Evolutionary conservation across 768 basidiomycete genomes (phyloP).

Genomic region (Jaapia argillacea): DNA sequence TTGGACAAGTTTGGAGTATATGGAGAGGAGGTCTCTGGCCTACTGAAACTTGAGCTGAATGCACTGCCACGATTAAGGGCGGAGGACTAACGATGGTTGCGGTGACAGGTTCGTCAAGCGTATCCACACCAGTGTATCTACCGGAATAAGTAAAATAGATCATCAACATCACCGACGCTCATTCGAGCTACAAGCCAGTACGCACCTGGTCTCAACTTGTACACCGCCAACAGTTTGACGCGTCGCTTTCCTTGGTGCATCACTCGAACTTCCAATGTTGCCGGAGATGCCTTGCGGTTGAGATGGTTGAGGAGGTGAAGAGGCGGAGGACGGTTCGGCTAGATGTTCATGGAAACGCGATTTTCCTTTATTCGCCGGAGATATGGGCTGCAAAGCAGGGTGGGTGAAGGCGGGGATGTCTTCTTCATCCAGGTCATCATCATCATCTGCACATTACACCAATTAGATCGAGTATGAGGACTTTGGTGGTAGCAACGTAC

Average conservation of each 20-base stretch:
- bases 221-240: slow-evolving; percentile 77
- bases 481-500: slow-evolving; percentile 21
- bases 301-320: too few species aligned
- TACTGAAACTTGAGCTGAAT: slow-evolving; percentile 19
- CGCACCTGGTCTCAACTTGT: slow-evolving; percentile 79
- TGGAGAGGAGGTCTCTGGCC: slow-evolving; percentile 84
- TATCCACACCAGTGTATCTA: slow-evolving; percentile 78
- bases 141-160: not conserved
- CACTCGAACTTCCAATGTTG: slow-evolving; percentile 51
- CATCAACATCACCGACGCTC: not conserved
- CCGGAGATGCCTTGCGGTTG: slow-evolving; percentile 45
- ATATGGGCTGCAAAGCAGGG: slow-evolving; percentile 35
- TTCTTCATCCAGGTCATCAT: slow-evolving; percentile 78
- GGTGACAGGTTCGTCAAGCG: slow-evolving; percentile 86
- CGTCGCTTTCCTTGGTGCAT: slow-evolving; percentile 22
- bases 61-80: slow-evolving; percentile 4
- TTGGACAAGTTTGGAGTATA: slow-evolving; percentile 88
- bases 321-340: slow-evolving; percentile 27
- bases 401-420: slow-evolving; percentile 72
- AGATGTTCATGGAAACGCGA: slow-evolving; percentile 48
- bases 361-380: slow-evolving; percentile 58
- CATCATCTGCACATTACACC: slow-evolving; percentile 40
- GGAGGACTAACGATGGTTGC: slow-evolving; percentile 69
- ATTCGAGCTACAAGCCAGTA: slow-evolving; percentile 1
- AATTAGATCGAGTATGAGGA: not conserved